A percentile compares a stretch with the other conserved stretches of the same genome.
Evolutionary conservation across 345 rosid species (phyloP).

Genomic region (Triadica sebifera): DNA sequence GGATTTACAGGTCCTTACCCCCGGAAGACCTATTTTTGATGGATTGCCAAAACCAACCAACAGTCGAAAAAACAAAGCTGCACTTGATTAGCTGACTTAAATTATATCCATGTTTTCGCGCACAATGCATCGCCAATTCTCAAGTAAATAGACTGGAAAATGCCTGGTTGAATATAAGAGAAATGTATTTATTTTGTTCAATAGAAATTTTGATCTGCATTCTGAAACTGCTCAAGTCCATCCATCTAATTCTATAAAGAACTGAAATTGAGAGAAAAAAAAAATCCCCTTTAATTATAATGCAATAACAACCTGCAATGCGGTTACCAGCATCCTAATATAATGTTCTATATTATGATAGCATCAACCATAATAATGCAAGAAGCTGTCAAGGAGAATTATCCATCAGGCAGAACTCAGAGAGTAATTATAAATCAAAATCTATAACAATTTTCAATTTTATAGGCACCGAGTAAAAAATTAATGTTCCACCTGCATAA

Average conservation of each 20-base stretch:
- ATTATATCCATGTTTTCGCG: background rate
- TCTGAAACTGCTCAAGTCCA: background rate
- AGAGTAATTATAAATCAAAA: no score
- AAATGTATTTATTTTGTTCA: background rate
- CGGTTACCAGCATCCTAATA: no score
- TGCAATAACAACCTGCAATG: no score
- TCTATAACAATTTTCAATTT: no score
- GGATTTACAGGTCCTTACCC: conserved; percentile 25
- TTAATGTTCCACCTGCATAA: no score
- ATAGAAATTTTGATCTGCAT: background rate
- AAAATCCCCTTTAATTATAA: background rate
- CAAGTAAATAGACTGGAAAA: background rate
- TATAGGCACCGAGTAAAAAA: no score
- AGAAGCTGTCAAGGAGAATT: background rate
- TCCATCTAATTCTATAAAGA: no score
- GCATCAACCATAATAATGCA: background rate
- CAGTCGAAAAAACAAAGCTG: conserved; percentile 26
- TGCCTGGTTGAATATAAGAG: background rate
- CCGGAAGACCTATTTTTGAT: conserved; percentile 29
- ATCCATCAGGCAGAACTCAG: no score
- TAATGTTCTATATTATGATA: no score
- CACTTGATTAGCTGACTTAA: conserved; percentile 18
- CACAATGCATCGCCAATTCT: background rate
- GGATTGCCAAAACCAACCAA: conserved; percentile 28
- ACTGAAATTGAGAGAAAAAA: background rate